Evolutionary conservation across 441 rosid species (phyloP), one percentile per base, ranked within the genome.

Genomic region (Syzygium syzygioides): DNA sequence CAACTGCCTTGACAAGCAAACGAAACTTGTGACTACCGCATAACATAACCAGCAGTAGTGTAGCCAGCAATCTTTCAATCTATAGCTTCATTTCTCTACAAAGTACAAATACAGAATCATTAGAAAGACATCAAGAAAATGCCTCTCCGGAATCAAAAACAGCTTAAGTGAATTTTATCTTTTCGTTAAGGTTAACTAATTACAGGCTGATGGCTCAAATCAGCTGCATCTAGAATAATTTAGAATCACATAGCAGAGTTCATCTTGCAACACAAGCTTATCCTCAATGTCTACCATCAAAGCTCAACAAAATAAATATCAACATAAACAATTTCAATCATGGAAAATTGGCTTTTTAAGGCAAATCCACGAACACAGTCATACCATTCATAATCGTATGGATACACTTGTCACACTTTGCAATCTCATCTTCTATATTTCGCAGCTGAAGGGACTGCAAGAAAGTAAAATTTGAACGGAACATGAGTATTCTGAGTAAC

Each of bases 381-480:
- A 28, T 62, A 64, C 87, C 87, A 85, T 64, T 88, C 66, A 55
- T 34, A 55, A 97, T 90, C 66, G 87, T 92, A 87, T 93, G 93
- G 88, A 97, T 94, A 86, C 88, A 79, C 88, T 92, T 92, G 90
- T 97, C 98, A 86, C 93, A 96, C 87, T 91, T 86, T 48, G 96
- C 96, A 93, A 97, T 95, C 91, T 95, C 96, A 86, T 96, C 98
- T 90, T 95, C 95, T 53, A 96, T 92, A 55, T 88, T 50, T 45
- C 98, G 94, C 52, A 86, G 98, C 91, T 96, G 95, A 88, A 92
- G 91, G 91, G 92, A 91, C 99, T 97, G 96, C 89, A 92, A 62
- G 68, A 85, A 88, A 50, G 89, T 56, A 26, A 32, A 79, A 88
- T 84, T 64, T 20, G 62, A 85, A 79, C 4, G 28, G 83, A 88